Base-by-base conservation (phyloP, 768 basidiomycete genomes). In the Kwoniella sp. region DNA sequence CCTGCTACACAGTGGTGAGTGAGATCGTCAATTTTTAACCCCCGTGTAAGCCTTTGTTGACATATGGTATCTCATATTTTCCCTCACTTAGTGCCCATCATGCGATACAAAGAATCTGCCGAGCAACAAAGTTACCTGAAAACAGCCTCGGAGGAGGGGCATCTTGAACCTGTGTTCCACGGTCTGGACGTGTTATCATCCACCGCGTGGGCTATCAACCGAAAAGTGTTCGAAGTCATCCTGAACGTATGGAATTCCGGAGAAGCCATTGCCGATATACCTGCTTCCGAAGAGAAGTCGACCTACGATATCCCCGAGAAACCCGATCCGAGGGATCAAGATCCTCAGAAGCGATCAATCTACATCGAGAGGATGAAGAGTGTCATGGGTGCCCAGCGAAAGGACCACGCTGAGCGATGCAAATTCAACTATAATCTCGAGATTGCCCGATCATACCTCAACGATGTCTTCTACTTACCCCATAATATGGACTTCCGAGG, bases 401-500 rank as follows among this genome's bases (percentile, higher is more conserved):
- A 87, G 74, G 92, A 91, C 70, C 94, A 96, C 79, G 91, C 91
- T 2, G 91, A 93, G 50, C 85, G 95, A 48, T 98, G 95, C 79
- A 90, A 85, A 75, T 88, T 93, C 53, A 98, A 97, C 79, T 97
- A 97, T 81, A 95, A 93, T 79, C 88, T 99, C 63, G 95, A 98
- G 82, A 95, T 97, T 73, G 93, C 93, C 9, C 86, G 90, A 56
- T 88, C 93, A 57, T 96, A 94, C 85, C 83, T 94, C 56, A 87
- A 87, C 60, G 95, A 96, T 71, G 87, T 83, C 0, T 88, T 98
- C 79, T 98, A 92, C 82, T 84, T 94, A 55, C 94, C 95, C 0
- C 95, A 98, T 81, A 97, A 96, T 80, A 84, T 97, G 73, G 96
- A 99, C 81, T 99, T 98, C 85, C 88, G 95, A 65, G 96, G 96